These are phyloP conservation scores for Pleurozium schreberi DNA, from an alignment of 225 moss, liverwort and hornwort species.

Conservation along the genomic window DNA sequence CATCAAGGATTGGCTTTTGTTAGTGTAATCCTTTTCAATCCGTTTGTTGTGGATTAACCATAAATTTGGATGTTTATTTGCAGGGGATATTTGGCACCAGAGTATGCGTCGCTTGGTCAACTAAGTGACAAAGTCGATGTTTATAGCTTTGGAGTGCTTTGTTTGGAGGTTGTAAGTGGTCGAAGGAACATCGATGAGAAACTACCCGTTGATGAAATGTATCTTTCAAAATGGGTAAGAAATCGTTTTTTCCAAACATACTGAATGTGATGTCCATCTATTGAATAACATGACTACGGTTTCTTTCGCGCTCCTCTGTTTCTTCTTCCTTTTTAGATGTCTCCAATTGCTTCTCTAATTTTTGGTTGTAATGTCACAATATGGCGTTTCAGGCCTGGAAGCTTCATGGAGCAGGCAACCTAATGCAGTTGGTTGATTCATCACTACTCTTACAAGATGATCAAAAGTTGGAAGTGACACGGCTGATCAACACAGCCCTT, in stretches of 20 bases:
- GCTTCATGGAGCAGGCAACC: not conserved
- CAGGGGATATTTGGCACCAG: not conserved
- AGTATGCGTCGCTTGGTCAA: not conserved
- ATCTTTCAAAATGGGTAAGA: constrained; percentile 3
- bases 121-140: not conserved
- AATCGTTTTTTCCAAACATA: not conserved
- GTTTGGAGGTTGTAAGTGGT: constrained; percentile 1
- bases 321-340: not conserved
- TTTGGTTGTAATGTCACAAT: not conserved
- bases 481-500: not conserved
- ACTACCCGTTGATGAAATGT: not conserved
- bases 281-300: not conserved
- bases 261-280: not conserved
- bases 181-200: not conserved
- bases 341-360: not conserved
- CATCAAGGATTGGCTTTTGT: fast-evolving
- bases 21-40: not conserved
- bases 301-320: not conserved
- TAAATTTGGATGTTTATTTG: not conserved
- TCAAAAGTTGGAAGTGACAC: not conserved
- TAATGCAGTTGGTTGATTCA: not conserved
- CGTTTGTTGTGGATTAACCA: not conserved
- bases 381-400: not conserved
- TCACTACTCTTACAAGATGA: not conserved
- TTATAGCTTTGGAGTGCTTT: constrained; percentile 1